These are phyloP conservation scores for Emmonsiellopsis sp. DNA, from an alignment of 2,329 filamentous ascomycete species.

Conservation along the genomic window DNA sequence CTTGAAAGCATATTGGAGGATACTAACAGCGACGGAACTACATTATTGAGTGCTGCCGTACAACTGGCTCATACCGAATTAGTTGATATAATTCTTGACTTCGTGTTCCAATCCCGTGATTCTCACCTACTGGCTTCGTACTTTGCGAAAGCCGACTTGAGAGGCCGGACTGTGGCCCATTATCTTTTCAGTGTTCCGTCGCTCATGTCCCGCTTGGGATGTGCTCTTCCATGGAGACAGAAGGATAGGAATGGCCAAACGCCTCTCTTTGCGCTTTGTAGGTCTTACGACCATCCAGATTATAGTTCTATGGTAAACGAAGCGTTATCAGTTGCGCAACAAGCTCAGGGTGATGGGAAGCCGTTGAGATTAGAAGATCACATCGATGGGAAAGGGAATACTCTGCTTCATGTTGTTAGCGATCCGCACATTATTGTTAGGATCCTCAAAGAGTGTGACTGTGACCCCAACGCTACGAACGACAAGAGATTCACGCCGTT, in stretches of 20 bases:
- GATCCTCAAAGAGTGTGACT: slow-evolving; percentile 75
- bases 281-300: slow-evolving; percentile 85
- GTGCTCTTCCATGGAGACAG: slow-evolving; percentile 74
- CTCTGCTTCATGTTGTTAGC: slow-evolving; percentile 88
- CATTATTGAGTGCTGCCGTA: slow-evolving; percentile 78
- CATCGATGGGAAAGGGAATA: slow-evolving; percentile 86
- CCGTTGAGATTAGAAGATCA: slow-evolving; percentile 89
- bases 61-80: slow-evolving; percentile 70
- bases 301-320: slow-evolving; percentile 82
- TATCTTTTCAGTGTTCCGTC: slow-evolving; percentile 88
- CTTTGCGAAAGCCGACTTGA: slow-evolving; percentile 64
- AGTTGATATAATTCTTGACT: slow-evolving; percentile 65
- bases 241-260: slow-evolving; percentile 96
- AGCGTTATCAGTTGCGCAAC: slow-evolving; percentile 64
- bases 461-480: slow-evolving; percentile 92
- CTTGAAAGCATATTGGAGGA: slow-evolving; percentile 65
- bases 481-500: slow-evolving; percentile 90
- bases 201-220: slow-evolving; percentile 67
- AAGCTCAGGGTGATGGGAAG: slow-evolving; percentile 64
- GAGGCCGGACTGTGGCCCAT: slow-evolving; percentile 85
- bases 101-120: slow-evolving; percentile 50
- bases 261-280: slow-evolving; percentile 88
- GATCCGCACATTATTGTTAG: slow-evolving; percentile 66
- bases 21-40: slow-evolving; percentile 81
- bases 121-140: slow-evolving; percentile 55